phyloP scores from a whole-genome alignment of 192 early-diverging fungal species.

The Physocladia obscura region DNA sequence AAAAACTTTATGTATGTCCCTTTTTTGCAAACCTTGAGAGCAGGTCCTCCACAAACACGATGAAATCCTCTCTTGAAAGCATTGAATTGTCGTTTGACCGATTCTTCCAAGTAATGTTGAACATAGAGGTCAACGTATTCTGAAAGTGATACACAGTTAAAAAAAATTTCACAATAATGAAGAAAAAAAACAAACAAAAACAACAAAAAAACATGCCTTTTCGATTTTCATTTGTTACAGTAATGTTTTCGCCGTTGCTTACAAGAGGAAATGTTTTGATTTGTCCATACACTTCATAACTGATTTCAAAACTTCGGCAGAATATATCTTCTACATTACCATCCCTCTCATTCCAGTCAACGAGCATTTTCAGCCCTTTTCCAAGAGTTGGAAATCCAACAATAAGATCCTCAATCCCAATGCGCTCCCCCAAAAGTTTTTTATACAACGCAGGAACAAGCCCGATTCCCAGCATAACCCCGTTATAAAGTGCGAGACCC shows the following conservation, averaged over 20 bases:
- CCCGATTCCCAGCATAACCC: slow-evolving; percentile 70
- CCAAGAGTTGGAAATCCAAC: slow-evolving; percentile 67
- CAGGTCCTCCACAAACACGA: slow-evolving; percentile 50
- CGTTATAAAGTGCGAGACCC: slow-evolving; percentile 91
- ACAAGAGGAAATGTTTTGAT: slow-evolving; percentile 51
- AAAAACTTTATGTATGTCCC: not conserved
- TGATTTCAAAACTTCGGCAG: slow-evolving; percentile 80
- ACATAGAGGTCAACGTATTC: slow-evolving; percentile 56
- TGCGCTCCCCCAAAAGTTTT: slow-evolving; percentile 60
- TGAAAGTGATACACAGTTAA: not conserved
- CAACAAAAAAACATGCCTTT: not conserved
- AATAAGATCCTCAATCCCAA: slow-evolving; percentile 51
- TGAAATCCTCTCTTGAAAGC: slow-evolving; percentile 53
- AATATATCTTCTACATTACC: slow-evolving; percentile 80
- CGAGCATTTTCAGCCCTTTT: slow-evolving; percentile 73
- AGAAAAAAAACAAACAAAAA: not conserved
- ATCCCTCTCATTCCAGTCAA: slow-evolving; percentile 69
- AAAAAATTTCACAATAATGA: not conserved
- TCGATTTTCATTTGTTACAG: slow-evolving; percentile 57
- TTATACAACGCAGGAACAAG: slow-evolving; percentile 76
- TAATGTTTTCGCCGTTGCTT: slow-evolving; percentile 40
- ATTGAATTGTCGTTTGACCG: slow-evolving; percentile 46
- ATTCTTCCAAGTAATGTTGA: slow-evolving; percentile 40
- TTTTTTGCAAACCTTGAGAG: slow-evolving; percentile 41
- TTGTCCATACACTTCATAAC: slow-evolving; percentile 55